phyloP scores from a whole-genome alignment of 2,329 filamentous ascomycete species.

The Trichoderma afroharzianum region DNA sequence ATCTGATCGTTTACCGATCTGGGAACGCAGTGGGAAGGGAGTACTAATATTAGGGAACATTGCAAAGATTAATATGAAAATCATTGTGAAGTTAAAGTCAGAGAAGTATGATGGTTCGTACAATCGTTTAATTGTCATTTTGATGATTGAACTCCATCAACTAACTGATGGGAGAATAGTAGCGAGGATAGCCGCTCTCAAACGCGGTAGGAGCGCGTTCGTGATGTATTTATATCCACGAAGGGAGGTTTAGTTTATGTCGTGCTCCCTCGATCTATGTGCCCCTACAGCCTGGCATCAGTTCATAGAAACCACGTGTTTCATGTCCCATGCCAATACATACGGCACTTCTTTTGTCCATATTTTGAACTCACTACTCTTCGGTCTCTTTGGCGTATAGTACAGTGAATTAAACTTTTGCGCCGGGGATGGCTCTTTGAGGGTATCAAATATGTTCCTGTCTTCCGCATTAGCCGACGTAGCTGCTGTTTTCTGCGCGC shows the following conservation, averaged over 20 bases:
- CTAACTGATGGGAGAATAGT: neutral
- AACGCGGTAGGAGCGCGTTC: neutral
- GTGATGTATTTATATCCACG: neutral
- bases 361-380: neutral
- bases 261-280: neutral
- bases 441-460: neutral
- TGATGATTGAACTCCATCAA: neutral
- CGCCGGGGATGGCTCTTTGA: neutral
- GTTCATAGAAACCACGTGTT: neutral
- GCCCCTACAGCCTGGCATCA: neutral
- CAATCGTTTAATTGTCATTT: neutral
- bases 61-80: neutral
- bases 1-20: neutral
- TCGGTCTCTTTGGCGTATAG: neutral
- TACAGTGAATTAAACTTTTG: neutral
- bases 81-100: neutral
- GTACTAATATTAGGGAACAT: neutral
- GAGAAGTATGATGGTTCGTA: neutral
- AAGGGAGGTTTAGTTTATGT: neutral
- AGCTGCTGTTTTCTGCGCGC: neutral
- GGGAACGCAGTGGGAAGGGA: neutral
- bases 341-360: neutral
- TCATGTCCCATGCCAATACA: neutral
- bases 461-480: neutral
- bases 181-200: neutral